Conservation (phyloP, 352 stramenopile species). For the Phytophthora citricola region DNA sequence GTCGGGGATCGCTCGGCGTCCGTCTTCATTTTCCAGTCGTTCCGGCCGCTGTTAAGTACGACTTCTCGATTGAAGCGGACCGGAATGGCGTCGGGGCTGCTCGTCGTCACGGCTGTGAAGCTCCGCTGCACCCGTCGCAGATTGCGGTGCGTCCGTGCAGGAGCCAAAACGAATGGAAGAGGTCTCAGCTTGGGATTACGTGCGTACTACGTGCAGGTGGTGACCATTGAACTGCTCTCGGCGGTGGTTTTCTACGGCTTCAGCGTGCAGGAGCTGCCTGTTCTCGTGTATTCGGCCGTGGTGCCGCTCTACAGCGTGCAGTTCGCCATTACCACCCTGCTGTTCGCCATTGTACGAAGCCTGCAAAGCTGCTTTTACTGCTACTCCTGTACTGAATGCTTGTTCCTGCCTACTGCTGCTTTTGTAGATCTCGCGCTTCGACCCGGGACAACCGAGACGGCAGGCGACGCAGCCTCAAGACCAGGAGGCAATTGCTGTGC, state of each 20-base stretch:
- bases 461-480: slow-evolving; percentile 8
- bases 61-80: slow-evolving; percentile 13
- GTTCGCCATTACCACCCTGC: slow-evolving; percentile 39
- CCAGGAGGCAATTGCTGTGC: slow-evolving; percentile 4
- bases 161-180: background rate
- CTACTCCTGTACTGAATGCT: background rate
- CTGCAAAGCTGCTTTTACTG: background rate
- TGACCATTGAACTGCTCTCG: slow-evolving; percentile 43
- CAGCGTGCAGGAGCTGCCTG: slow-evolving; percentile 51
- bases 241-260: slow-evolving; percentile 54
- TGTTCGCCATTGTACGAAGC: slow-evolving; percentile 42
- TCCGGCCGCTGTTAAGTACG: slow-evolving; percentile 19
- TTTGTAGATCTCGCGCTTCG: slow-evolving; percentile 63
- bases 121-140: slow-evolving; percentile 48
- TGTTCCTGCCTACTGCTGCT: background rate
- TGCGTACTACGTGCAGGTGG: slow-evolving; percentile 34
- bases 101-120: slow-evolving; percentile 58
- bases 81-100: slow-evolving; percentile 1
- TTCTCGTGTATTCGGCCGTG: slow-evolving; percentile 41
- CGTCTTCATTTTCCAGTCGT: background rate
- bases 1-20: slow-evolving; percentile 23
- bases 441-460: slow-evolving; percentile 37
- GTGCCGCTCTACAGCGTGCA: slow-evolving; percentile 55
- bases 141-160: slow-evolving; percentile 31
- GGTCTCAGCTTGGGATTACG: background rate